Evolutionary conservation across 164 flowering plant genomes (phyloP), one percentile per base, ranked within the genome.

Genomic region (Stephania japonica): DNA sequence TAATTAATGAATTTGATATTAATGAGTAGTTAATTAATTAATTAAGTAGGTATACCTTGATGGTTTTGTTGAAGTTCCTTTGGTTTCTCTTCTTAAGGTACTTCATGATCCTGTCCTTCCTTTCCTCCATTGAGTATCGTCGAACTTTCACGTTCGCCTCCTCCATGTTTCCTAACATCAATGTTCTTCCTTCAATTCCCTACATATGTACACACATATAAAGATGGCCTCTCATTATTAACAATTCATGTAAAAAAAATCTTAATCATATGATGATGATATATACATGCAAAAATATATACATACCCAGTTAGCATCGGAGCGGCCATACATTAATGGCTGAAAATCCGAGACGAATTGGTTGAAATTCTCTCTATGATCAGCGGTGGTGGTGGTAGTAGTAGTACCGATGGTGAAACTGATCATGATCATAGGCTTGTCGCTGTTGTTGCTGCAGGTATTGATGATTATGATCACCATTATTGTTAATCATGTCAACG

Each of bases 11-110:
- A 5, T 10, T 7, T 27, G 19, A 26, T 27, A 67, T 3, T 7
- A 12, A 67, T 2, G 14, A 27, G 0, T 25, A 32, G 44, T 53
- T 19, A 26, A 70, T 7, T 53, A 14, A 12, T 3, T 26, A 18
- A 16, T 0, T n/a, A n/a, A n/a, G n/a, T n/a, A n/a, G n/a, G n/a
- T 16, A 43, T 44, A 91, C 98, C 93, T 91, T 93, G 69, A 93
- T 90, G 32, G 91, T 93, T 81, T 93, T 93, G 85, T 85, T 90
- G 85, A 89, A 93, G 79, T 93, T 93, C 73, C 98, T 87, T 82
- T 88, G 92, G 73, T 86, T 91, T 87, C 90, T 85, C 80, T 93
- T 93, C 85, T 89, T 90, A 77, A 90, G 70, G 73, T 93, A 93
- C 56, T 88, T 84, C 2, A 83, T 79, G 75, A 93, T 93, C 71